phyloP scores from a whole-genome alignment of 176 grass and related monocot genomes.

The Juncus inflexus region DNA sequence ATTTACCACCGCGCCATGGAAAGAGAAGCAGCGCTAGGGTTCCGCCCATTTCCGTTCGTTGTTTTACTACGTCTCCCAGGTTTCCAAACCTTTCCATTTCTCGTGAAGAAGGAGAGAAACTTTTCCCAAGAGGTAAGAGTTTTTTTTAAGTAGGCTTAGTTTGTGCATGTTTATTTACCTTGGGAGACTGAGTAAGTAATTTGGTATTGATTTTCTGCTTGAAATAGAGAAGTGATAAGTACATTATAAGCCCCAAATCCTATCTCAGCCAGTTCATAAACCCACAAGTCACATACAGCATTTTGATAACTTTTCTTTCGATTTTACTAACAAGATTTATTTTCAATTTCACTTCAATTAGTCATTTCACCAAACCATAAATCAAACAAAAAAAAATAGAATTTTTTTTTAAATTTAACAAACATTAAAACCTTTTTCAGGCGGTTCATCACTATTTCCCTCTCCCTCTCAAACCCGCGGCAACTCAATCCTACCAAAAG shows the following conservation, averaged over 20 bases:
- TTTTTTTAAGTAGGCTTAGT: background rate
- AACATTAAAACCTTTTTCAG: conserved; percentile 5
- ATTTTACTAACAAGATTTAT: too few species aligned
- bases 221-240: background rate
- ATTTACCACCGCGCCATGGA: background rate
- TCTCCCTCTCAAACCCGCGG: background rate
- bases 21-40: background rate
- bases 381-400: background rate
- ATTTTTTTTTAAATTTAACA: background rate
- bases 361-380: too few species aligned
- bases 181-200: background rate
- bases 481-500: conserved; percentile 18
- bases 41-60: conserved; percentile 10
- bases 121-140: conserved; percentile 14
- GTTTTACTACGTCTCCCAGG: background rate
- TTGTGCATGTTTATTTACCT: conserved; percentile 3
- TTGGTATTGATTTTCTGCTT: background rate
- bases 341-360: too few species aligned
- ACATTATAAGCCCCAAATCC: background rate
- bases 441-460: conserved; percentile 10
- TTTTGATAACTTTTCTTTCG: background rate
- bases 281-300: background rate
- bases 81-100: conserved; percentile 8
- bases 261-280: background rate
- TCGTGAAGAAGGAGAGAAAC: background rate